Evolutionary conservation across 306 rosid species (phyloP).

Genomic region (Cucurbita pepo): DNA sequence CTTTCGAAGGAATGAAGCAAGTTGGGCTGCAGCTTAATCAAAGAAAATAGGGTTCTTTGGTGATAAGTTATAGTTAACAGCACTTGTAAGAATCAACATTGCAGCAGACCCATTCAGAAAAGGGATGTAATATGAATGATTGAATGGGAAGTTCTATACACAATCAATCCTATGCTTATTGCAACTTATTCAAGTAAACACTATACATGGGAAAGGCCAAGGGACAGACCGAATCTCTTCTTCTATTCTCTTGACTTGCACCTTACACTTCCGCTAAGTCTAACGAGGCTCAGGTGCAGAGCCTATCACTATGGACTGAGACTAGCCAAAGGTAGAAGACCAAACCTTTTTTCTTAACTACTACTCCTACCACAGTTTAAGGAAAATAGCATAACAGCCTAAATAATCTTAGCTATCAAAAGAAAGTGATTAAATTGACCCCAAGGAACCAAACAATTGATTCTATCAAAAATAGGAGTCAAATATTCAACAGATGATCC

Average conservation of each 20-base stretch:
- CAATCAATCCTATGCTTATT: not conserved
- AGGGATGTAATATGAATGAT: not conserved
- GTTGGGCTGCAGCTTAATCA: constrained; percentile 10
- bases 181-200: no score
- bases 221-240: no score
- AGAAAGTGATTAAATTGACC: not conserved
- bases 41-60: not conserved
- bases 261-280: no score
- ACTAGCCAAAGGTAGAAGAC: not conserved
- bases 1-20: constrained; percentile 55
- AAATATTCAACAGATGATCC: no score
- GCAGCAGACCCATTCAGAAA: not conserved
- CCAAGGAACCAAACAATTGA: not conserved
- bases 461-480: not conserved
- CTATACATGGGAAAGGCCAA: no score
- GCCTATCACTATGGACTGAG: no score
- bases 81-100: not conserved
- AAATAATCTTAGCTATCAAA: not conserved
- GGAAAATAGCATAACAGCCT: no score
- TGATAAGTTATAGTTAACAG: not conserved
- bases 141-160: not conserved
- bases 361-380: no score
- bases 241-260: no score
- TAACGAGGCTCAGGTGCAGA: no score
- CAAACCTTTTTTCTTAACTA: not conserved